These are phyloP conservation scores for Talaromyces rugulosus DNA, from an alignment of 2,329 filamentous ascomycete species.

Conservation along the genomic window DNA sequence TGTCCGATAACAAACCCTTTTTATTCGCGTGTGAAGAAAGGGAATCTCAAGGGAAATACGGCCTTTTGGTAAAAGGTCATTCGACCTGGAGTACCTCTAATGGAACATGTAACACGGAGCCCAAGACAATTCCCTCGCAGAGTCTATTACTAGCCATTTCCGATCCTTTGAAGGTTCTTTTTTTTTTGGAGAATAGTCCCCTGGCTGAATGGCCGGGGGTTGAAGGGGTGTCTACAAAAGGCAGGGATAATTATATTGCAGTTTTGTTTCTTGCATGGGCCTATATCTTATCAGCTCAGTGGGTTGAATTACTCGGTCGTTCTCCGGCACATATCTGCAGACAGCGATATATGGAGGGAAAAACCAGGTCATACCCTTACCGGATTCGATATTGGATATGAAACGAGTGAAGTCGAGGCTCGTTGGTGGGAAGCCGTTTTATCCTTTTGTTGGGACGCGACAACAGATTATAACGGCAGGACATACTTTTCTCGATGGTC, in stretches of 20 bases:
- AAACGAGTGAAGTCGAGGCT: not conserved
- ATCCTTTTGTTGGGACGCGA: not conserved
- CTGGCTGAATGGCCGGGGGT: not conserved
- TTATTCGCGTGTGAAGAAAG: not conserved
- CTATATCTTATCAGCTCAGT: slow-evolving; percentile 22
- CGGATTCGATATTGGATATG: not conserved
- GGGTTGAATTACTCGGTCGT: slow-evolving; percentile 18
- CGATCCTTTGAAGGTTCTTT: not conserved
- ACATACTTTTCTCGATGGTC: slow-evolving; percentile 2
- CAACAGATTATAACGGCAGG: not conserved
- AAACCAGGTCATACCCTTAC: too few species aligned
- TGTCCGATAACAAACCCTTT: not conserved
- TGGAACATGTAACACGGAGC: not conserved
- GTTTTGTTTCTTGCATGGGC: slow-evolving; percentile 22
- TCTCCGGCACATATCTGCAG: slow-evolving; percentile 17
- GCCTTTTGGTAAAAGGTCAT: not conserved
- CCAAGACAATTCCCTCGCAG: not conserved
- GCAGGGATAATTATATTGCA: slow-evolving; percentile 19
- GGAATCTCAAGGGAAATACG: not conserved
- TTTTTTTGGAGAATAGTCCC: not conserved
- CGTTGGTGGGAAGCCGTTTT: slow-evolving; percentile 1
- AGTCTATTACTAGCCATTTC: not conserved
- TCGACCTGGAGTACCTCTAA: not conserved
- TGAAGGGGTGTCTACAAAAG: slow-evolving; percentile 4
- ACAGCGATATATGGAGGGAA: not conserved